phyloP scores from a whole-genome alignment of 495 filamentous ascomycete species.

The Penicillium turbatum region DNA sequence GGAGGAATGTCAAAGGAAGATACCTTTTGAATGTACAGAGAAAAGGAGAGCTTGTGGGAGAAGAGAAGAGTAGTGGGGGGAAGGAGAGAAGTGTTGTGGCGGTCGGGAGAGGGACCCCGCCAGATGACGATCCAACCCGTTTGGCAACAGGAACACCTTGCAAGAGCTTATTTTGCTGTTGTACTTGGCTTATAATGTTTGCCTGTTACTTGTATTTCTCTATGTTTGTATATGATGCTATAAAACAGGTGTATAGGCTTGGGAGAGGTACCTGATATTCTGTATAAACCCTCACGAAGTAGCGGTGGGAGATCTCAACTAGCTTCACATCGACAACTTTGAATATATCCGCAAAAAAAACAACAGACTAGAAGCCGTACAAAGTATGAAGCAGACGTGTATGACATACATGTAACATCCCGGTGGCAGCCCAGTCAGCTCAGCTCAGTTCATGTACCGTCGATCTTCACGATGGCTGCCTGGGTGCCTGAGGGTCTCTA shows the following conservation, averaged over 20 bases:
- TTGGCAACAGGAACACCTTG: background rate
- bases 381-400: background rate
- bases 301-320: background rate
- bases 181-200: no score
- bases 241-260: background rate
- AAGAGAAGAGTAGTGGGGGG: conserved; percentile 27
- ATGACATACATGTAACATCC: conserved; percentile 7
- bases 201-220: background rate
- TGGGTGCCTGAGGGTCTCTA: background rate
- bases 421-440: no score
- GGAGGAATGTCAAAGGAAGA: conserved; percentile 13
- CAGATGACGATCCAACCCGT: conserved; percentile 13
- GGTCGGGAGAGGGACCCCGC: conserved; percentile 27
- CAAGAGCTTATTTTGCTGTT: background rate
- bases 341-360: background rate
- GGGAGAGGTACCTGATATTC: background rate
- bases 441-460: conserved; percentile 1
- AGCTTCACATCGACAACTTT: background rate
- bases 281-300: background rate
- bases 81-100: conserved; percentile 23
- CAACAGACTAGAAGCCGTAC: no score
- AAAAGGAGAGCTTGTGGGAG: conserved; percentile 23
- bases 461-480: background rate
- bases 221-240: background rate
- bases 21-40: conserved; percentile 10